Evolutionary conservation across 2,329 filamentous ascomycete species (phyloP).

Genomic region (Neonectria magnoliae): DNA sequence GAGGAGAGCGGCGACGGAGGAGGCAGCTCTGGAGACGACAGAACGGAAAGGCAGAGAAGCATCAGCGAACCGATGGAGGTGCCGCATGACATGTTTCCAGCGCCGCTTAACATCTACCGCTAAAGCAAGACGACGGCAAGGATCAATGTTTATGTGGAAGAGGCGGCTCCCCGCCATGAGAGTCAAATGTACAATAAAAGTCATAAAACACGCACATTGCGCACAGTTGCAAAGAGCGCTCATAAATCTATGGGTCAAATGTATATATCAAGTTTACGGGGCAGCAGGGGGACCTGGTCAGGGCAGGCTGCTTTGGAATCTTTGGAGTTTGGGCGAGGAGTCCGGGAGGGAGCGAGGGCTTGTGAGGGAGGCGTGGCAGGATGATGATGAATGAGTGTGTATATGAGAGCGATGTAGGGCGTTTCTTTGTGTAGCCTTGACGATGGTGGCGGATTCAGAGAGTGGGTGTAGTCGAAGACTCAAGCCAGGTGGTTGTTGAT

Average conservation of each 20-base stretch:
- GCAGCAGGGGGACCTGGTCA: slow-evolving; percentile 4
- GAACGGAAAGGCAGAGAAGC: slow-evolving; percentile 68
- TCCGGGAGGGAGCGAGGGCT: slow-evolving; percentile 10
- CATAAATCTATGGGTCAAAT: slow-evolving; percentile 11
- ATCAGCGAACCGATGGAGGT: slow-evolving; percentile 55
- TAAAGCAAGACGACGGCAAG: slow-evolving; percentile 22
- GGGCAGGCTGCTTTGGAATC: slow-evolving; percentile 12
- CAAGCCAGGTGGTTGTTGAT: neutral
- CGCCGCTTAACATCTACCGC: slow-evolving; percentile 47
- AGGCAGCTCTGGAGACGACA: slow-evolving; percentile 60
- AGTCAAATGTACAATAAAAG: slow-evolving; percentile 15
- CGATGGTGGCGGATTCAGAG: neutral
- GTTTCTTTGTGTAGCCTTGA: slow-evolving; percentile 11
- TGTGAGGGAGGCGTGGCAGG: slow-evolving; percentile 1
- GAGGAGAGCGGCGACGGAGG: slow-evolving; percentile 58
- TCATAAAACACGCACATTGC: slow-evolving; percentile 15
- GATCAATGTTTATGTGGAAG: slow-evolving; percentile 4
- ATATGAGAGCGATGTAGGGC: slow-evolving; percentile 17
- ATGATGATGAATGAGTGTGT: slow-evolving; percentile 15
- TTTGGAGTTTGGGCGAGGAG: slow-evolving; percentile 28
- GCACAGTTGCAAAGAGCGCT: slow-evolving; percentile 5
- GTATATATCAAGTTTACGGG: slow-evolving; percentile 22
- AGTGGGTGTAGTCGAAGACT: neutral
- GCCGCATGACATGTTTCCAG: slow-evolving; percentile 47
- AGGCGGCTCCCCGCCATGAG: neutral